Base-by-base conservation (phyloP, 495 filamentous ascomycete genomes). In the Podospora australis region DNA sequence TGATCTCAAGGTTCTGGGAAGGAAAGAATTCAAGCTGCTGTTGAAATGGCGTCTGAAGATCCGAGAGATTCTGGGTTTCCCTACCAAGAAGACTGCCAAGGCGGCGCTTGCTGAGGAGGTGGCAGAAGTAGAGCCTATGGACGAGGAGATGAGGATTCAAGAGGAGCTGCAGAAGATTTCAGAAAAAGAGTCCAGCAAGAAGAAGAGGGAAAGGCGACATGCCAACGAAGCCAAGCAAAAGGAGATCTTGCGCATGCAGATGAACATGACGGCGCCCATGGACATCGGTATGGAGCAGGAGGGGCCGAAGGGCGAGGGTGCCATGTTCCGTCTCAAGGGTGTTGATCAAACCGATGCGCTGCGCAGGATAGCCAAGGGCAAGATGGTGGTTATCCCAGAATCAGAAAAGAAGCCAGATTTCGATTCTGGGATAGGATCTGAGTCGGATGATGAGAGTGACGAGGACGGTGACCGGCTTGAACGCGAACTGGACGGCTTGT, bases 231-330 rank as follows among this genome's bases (percentile, higher is more conserved):
- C 81, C 59, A 96, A 90, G 68, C 82, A 84, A 53, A 89, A 85
- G 64, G 90, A 95, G 48, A 90, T 95, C 46, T 73, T 90, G 23
- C 84, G 92, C 39, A 81, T 97, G 84, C 94, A 98, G 67, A 79
- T 98, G 73, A 80, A 96, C 66, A 97, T 98, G 94, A 88, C 82
- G 13, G 84, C 88, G 1, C 91, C 92, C 13, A 90, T 87, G 73
- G 94, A 98, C 51, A 94, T 98, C 54, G 92, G 92, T 53, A 83
- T 92, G 71, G 91, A 96, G 62, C 88, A 95, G 62, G 69, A 75
- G n/a, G 87, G 87, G 10, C 82, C 85, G 1, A 67, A 73, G 26
- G 90, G 88, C 6, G 79, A 83, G 14, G 86, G 87, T 36, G 73
- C 81, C 3, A 91, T 95, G 66, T 99, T 99, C 64, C 78, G 73